Evolutionary conservation across 1,284 basidiomycete genomes (phyloP).

Genomic region (Grifola frondosa): DNA sequence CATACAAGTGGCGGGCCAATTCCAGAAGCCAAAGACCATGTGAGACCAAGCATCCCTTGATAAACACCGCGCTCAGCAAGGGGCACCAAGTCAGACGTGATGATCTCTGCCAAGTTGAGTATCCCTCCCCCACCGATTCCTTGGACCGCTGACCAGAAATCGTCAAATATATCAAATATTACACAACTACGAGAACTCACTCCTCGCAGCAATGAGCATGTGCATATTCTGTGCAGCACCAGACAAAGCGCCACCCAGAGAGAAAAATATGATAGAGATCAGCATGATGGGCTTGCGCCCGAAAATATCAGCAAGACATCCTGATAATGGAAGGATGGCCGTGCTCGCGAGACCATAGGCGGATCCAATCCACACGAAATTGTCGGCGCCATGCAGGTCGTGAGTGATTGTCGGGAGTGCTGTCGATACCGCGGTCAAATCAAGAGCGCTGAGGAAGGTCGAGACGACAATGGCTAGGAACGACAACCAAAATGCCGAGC

Average conservation of each 20-base stretch:
- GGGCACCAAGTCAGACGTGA: slow-evolving; percentile 41
- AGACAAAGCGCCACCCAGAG: slow-evolving; percentile 36
- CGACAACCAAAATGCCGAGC: slow-evolving; percentile 23
- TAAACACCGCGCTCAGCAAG: slow-evolving; percentile 17
- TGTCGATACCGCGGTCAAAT: slow-evolving; percentile 21
- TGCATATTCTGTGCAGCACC: slow-evolving; percentile 37
- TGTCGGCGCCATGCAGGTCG: slow-evolving; percentile 15
- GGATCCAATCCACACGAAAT: slow-evolving; percentile 38
- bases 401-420: slow-evolving; percentile 21
- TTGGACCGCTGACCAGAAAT: slow-evolving; percentile 40
- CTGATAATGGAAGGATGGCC: slow-evolving; percentile 33
- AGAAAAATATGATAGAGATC: slow-evolving; percentile 33
- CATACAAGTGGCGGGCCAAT: slow-evolving; percentile 5
- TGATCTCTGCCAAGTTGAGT: slow-evolving; percentile 39
- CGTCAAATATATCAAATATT: too few relatives aligned
- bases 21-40: slow-evolving; percentile 7
- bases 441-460: slow-evolving; percentile 31
- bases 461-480: slow-evolving; percentile 21
- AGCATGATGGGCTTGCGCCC: slow-evolving; percentile 37
- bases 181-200: too few relatives aligned
- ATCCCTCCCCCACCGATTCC: slow-evolving; percentile 50
- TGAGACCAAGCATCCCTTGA: slow-evolving; percentile 13
- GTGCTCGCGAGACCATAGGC: slow-evolving; percentile 40
- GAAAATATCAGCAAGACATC: slow-evolving; percentile 36
- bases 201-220: slow-evolving; percentile 32